These are phyloP conservation scores for Torulaspora maleeae DNA, from an alignment of 805 yeast species.

Conservation along the genomic window DNA sequence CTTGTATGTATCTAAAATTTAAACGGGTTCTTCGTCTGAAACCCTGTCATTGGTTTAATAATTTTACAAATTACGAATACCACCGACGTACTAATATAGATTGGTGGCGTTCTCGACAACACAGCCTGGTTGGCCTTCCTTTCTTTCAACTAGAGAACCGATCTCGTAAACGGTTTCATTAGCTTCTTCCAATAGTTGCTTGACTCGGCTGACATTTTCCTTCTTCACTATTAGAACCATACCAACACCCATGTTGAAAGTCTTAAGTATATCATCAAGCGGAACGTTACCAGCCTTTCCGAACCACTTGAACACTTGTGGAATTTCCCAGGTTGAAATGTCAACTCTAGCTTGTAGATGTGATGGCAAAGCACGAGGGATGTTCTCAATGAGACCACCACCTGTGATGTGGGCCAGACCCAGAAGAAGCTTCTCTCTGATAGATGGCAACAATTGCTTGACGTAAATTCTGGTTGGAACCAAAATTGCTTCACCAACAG, in stretches of 20 bases:
- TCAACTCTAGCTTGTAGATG: conserved; percentile 77
- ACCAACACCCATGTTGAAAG: conserved; percentile 94
- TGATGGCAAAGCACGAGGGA: conserved; percentile 89
- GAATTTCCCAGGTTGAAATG: conserved; percentile 74
- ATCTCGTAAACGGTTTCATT: conserved; percentile 74
- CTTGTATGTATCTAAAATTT: not conserved
- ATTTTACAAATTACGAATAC: conserved; percentile 1
- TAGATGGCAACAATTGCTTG: conserved; percentile 74
- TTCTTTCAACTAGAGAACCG: conserved; percentile 53
- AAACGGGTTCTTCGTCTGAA: not conserved
- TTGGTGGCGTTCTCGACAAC: conserved; percentile 44
- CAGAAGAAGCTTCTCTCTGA: conserved; percentile 60
- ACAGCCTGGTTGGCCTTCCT: conserved; percentile 54
- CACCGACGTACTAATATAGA: conserved; percentile 22
- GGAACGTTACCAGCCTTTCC: conserved; percentile 92
- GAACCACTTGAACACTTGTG: conserved; percentile 89
- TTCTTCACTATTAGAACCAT: conserved; percentile 83
- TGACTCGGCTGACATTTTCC: conserved; percentile 57
- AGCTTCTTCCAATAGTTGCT: conserved; percentile 49
- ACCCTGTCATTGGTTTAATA: not conserved
- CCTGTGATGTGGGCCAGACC: conserved; percentile 98
- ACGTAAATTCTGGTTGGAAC: conserved; percentile 94
- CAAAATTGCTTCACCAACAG: conserved; percentile 81
- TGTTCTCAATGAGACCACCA: conserved; percentile 94
- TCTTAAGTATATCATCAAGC: conserved; percentile 73